Evolutionary conservation across 305 asterid genomes (phyloP), one percentile per base, ranked within the genome.

Genomic region (Solanum aculeatissimum): DNA sequence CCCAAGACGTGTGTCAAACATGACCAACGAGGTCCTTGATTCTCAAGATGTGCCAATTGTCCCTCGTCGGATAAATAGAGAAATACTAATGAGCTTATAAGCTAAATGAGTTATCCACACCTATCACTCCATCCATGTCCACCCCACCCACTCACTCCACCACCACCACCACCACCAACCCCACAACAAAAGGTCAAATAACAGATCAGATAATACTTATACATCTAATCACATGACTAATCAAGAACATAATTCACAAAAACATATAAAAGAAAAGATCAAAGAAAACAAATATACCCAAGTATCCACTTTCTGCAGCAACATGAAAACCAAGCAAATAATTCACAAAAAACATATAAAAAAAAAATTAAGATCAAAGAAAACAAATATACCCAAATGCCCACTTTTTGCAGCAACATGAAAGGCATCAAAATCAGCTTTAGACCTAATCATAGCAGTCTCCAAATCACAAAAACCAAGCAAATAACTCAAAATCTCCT

Each of bases 331-430:
- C 6, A 11, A 10, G 70, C 27, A 62, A 66, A 63, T 4, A 6
- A 51, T 14, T 15, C n/a, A 51, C 6, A 14, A 15, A 51, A 51
- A 51, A 6, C 54, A 49, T 15, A 51, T 51, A 16, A 29, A 49
- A 18, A 6, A 19, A 1, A 3, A 21, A 35, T 4, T 35, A 55
- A 29, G 19, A 58, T 40, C 10, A 27, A 55, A 16, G 18, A 74
- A 78, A 7, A 2, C 5, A 38, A 38, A 72, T 23, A 72, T 91
- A 97, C 99, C 98, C 32, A 92, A 88, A 89, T 95, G 95, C 9
- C 99, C 99, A 86, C 84, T 91, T 2, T 95, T 87, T 45, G 99
- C 97, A 47, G 98, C 98, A 35, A 95, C 93, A 82, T 95, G 97
- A 77, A 97, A 92, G 79, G 95, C 94, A 87, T 94, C 82, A 91